These are phyloP conservation scores for Pseudonitzschia multiseries DNA, from an alignment of 108 stramenopile genomes.

Conservation along the genomic window DNA sequence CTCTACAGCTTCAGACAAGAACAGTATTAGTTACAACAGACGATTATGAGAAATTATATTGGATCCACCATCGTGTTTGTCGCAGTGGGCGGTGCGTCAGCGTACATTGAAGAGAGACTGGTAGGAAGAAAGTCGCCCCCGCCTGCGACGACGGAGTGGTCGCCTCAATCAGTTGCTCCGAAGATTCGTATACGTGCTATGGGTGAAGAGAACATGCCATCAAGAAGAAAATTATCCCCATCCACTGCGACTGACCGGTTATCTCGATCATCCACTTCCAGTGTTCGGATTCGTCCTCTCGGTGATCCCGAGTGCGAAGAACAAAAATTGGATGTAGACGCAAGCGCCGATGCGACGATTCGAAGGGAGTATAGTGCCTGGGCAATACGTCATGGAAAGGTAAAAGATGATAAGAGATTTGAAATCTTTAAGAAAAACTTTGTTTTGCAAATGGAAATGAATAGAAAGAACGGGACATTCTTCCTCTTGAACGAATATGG, in stretches of 20 bases:
- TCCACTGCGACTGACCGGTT: background rate
- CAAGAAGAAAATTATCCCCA: background rate
- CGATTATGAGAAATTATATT: background rate
- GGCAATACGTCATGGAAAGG: conserved; percentile 16
- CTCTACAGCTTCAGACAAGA: background rate
- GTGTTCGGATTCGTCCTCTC: background rate
- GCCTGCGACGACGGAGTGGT: background rate
- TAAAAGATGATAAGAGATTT: conserved; percentile 13
- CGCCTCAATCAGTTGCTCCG: background rate
- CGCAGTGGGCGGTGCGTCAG: background rate
- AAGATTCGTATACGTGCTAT: background rate
- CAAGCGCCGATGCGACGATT: conserved; percentile 13
- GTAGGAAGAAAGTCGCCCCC: background rate
- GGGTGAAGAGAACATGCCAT: background rate
- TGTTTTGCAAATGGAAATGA: conserved; percentile 5
- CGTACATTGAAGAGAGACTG: conserved; percentile 15
- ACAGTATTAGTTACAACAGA: background rate
- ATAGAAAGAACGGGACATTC: conserved; percentile 20
- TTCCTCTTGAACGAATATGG: conserved; percentile 19
- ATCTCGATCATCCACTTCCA: background rate
- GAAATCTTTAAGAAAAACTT: conserved; percentile 22
- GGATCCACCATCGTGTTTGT: background rate
- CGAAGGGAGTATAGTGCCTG: conserved; percentile 22
- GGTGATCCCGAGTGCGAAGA: background rate
- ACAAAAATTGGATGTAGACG: conserved; percentile 12